Conservation (phyloP, 768 basidiomycete species). For the Mycena olivaceomarginata region DNA sequence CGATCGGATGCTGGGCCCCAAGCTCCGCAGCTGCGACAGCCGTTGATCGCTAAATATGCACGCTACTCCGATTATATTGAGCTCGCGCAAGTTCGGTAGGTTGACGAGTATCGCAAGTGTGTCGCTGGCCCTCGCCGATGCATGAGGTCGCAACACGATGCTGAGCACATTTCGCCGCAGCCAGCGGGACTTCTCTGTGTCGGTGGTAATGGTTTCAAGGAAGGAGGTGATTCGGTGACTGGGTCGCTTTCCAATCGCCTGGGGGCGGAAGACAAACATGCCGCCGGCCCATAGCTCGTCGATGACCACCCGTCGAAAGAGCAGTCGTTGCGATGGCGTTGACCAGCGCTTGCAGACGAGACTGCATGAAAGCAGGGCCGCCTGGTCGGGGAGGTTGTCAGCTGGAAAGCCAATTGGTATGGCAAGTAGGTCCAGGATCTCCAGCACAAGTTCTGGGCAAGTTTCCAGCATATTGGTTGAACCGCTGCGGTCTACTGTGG, state of each 20-base stretch:
- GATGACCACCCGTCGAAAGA: slow-evolving; percentile 4
- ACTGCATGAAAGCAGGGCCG: too few relatives aligned
- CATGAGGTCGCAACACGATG: background rate
- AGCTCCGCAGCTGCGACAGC: background rate
- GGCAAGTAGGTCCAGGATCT: too few relatives aligned
- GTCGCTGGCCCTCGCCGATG: background rate
- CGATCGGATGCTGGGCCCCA: slow-evolving; percentile 2
- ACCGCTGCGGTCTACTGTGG: too few relatives aligned
- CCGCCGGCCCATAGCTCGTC: background rate
- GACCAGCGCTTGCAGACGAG: too few relatives aligned
- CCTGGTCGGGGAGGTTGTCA: too few relatives aligned
- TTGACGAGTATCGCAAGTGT: background rate
- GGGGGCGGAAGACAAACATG: too few relatives aligned
- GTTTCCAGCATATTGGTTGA: too few relatives aligned
- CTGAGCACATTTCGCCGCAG: background rate
- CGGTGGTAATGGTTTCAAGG: slow-evolving; percentile 1
- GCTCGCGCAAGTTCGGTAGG: slow-evolving; percentile 17
- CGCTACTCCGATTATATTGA: background rate
- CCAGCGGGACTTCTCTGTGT: slow-evolving; percentile 24
- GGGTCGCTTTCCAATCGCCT: background rate
- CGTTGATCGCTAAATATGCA: background rate
- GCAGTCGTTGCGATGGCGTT: background rate
- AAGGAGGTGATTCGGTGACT: background rate
- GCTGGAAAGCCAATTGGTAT: too few relatives aligned
- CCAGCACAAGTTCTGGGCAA: too few relatives aligned